Percentiles rank a stretch among this genome's conserved stretches.
phyloP scores from a whole-genome alignment of 306 rosid genomes.

The Castanospermum australe region DNA sequence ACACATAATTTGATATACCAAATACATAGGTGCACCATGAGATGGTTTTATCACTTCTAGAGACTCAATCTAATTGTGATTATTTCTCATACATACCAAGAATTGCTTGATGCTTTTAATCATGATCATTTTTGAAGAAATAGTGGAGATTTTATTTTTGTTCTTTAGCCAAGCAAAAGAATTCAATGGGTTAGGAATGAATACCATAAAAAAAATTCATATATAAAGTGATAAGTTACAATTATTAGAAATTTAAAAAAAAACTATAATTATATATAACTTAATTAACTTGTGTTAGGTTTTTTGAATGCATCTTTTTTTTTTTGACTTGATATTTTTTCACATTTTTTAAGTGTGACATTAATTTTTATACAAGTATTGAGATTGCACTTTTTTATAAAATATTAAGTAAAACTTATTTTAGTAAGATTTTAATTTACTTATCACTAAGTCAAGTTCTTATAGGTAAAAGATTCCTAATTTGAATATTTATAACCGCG shows the following conservation, averaged over 20 bases:
- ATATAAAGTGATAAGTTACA: no score
- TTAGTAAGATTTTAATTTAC: no score
- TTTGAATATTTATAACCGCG: neutral
- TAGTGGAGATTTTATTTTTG: neutral
- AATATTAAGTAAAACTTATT: no score
- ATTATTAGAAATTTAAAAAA: no score
- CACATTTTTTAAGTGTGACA: no score
- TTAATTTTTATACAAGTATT: no score
- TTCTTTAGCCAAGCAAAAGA: neutral
- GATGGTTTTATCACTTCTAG: conserved; percentile 31
- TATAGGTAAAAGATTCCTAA: neutral
- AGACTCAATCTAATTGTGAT: conserved; percentile 29
- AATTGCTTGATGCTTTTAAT: conserved; percentile 2
- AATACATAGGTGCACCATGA: neutral
- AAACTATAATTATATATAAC: no score
- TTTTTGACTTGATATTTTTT: no score
- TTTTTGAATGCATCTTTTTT: neutral
- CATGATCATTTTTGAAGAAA: conserved; percentile 27
- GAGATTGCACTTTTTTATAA: no score
- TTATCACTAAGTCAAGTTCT: no score
- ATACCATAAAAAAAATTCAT: no score
- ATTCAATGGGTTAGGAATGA: neutral
- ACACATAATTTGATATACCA: neutral
- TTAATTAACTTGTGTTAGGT: no score
- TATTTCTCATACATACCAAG: neutral